phyloP scores from a whole-genome alignment of 2,329 filamentous ascomycete species.

The Diaporthe nobilis region DNA sequence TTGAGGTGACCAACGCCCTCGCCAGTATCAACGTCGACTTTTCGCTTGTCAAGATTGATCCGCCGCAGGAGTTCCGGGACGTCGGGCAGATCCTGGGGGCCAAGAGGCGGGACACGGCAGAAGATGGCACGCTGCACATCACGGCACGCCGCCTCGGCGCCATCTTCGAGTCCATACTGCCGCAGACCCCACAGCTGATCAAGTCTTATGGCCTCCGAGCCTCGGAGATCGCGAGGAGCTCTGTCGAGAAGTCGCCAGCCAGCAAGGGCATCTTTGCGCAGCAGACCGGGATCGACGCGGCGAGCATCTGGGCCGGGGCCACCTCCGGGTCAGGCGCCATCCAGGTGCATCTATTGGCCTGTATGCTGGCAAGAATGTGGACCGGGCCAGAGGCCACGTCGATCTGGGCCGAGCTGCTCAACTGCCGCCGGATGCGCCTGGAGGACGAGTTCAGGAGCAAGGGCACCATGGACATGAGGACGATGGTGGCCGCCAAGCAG shows the following conservation, averaged over 20 bases:
- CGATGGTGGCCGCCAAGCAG: background rate
- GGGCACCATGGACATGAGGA: constrained; percentile 18
- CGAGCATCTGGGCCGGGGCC: constrained; percentile 34
- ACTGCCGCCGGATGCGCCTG: constrained; percentile 29
- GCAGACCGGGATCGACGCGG: constrained; percentile 48
- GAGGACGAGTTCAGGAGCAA: background rate
- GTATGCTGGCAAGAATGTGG: constrained; percentile 50
- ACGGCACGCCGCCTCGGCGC: constrained; percentile 56
- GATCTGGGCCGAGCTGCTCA: constrained; percentile 51
- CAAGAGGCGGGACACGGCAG: constrained; percentile 49
- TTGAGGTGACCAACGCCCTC: background rate
- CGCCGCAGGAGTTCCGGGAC: constrained; percentile 46
- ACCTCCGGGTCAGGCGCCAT: constrained; percentile 50
- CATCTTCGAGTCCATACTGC: constrained; percentile 54
- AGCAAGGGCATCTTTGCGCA: constrained; percentile 44
- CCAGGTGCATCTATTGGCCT: constrained; percentile 51
- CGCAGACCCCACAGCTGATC: constrained; percentile 51
- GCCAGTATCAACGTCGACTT: constrained; percentile 58
- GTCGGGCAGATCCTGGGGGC: constrained; percentile 51
- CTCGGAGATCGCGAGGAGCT: constrained; percentile 48
- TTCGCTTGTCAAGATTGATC: constrained; percentile 55
- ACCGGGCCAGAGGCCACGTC: constrained; percentile 47
- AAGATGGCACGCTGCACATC: constrained; percentile 53
- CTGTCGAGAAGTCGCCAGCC: constrained; percentile 27
- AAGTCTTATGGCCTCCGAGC: constrained; percentile 53